These are phyloP conservation scores for Lactarius quietus DNA, from an alignment of 768 basidiomycete genomes.

Conservation along the genomic window DNA sequence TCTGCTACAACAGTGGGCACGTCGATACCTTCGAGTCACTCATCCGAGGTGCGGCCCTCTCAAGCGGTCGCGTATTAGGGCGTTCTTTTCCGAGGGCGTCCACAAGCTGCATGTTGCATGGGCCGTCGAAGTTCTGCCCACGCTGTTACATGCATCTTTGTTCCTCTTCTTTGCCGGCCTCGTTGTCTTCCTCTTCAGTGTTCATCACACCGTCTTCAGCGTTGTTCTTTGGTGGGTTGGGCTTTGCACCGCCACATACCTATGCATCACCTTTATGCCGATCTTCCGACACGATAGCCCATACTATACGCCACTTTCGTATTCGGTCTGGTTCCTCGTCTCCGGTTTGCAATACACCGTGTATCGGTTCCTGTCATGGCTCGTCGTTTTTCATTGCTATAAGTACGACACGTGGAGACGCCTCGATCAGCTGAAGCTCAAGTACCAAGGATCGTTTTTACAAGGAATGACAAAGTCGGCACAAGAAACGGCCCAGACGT, in stretches of 20 bases:
- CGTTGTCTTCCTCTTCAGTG: conserved; percentile 5
- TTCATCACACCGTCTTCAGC: conserved; percentile 11
- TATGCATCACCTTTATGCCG: conserved; percentile 5
- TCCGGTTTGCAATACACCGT: neutral
- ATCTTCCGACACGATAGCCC: conserved; percentile 1
- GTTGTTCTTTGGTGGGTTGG: conserved; percentile 1
- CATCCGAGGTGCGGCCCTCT: conserved; percentile 3
- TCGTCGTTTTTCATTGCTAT: neutral
- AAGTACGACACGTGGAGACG: conserved; percentile 4
- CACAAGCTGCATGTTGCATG: neutral
- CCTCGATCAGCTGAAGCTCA: neutral
- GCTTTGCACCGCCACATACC: neutral
- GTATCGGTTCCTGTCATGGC: conserved; percentile 3
- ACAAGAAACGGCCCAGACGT: conserved; percentile 1
- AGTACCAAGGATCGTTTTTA: neutral
- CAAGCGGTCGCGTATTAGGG: conserved; percentile 6
- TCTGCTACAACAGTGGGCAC: conserved; percentile 18
- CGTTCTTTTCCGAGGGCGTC: conserved; percentile 10
- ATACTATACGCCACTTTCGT: conserved; percentile 11
- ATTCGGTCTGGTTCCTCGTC: conserved; percentile 3
- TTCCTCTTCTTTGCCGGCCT: conserved; percentile 14
- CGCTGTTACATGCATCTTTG: conserved; percentile 6
- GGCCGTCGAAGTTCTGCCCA: neutral
- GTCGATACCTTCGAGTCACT: conserved; percentile 11
- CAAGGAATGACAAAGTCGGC: conserved; percentile 4